Evolutionary conservation across 805 yeast species (phyloP).

Genomic region (Saccharomyces eubayanus): DNA sequence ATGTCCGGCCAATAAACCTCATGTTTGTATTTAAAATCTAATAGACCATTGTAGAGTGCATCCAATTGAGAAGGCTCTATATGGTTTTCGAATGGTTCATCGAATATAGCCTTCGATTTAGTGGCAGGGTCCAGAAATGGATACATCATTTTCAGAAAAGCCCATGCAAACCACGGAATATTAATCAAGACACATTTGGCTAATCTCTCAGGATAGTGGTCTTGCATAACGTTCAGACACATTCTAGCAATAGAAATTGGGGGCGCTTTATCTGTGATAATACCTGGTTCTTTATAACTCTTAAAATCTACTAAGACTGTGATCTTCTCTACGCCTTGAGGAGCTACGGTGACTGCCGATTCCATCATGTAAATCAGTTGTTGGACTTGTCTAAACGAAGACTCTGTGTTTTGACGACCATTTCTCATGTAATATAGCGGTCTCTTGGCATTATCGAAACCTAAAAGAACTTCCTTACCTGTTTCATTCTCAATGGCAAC

Average conservation of each 20-base stretch:
- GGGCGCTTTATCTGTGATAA: constrained; percentile 37
- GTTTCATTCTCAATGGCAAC: constrained; percentile 43
- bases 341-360: constrained; percentile 43
- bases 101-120: constrained; percentile 48
- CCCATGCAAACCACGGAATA: constrained; percentile 50
- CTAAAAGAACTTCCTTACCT: constrained; percentile 47
- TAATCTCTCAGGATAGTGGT: constrained; percentile 51
- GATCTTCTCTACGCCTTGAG: constrained; percentile 50
- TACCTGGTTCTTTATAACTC: constrained; percentile 32
- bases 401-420: constrained; percentile 48
- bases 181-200: constrained; percentile 47
- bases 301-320: constrained; percentile 51
- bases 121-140: constrained; percentile 55
- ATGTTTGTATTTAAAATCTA: constrained; percentile 46
- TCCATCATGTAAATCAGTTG: constrained; percentile 52
- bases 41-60: constrained; percentile 38
- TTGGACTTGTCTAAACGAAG: constrained; percentile 46
- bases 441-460: constrained; percentile 46
- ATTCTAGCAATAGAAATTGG: constrained; percentile 44
- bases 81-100: constrained; percentile 47
- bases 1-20: constrained; percentile 47
- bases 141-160: constrained; percentile 46
- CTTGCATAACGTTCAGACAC: constrained; percentile 43
- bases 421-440: constrained; percentile 46
- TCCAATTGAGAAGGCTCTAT: constrained; percentile 48